A percentile compares a stretch with the other conserved stretches of the same genome.
These are phyloP conservation scores for Sugiyamaella pinicola DNA, from an alignment of 1,139 yeast species.

Conservation along the genomic window DNA sequence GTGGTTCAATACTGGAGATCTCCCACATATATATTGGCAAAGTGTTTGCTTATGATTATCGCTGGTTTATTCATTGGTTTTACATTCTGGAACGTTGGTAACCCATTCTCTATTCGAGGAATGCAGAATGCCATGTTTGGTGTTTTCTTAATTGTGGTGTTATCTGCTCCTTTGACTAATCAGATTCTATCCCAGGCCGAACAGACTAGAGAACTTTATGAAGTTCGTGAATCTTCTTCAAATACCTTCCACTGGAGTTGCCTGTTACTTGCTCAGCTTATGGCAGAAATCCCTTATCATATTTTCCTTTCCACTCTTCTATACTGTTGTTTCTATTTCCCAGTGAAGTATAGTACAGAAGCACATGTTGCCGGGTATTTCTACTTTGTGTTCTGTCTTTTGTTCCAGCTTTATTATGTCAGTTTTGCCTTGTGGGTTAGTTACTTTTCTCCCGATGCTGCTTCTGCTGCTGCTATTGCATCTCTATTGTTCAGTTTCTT, in stretches of 20 bases:
- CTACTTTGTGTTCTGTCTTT: constrained; percentile 48
- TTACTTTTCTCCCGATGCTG: constrained; percentile 50
- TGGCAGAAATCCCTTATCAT: constrained; percentile 48
- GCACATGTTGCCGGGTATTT: constrained; percentile 50
- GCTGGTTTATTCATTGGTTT: constrained; percentile 56
- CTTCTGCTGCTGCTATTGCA: constrained; percentile 52
- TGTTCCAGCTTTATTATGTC: constrained; percentile 50
- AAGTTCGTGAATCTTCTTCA: constrained; percentile 62
- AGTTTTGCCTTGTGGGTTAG: constrained; percentile 53
- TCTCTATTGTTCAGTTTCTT: constrained; percentile 51
- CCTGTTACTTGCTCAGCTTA: constrained; percentile 45
- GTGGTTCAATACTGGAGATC: constrained; percentile 49
- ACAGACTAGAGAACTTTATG: constrained; percentile 54
- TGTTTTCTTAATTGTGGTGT: constrained; percentile 56
- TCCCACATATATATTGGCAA: constrained; percentile 50
- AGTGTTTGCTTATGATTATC: constrained; percentile 49
- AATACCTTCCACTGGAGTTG: constrained; percentile 64
- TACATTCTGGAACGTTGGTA: constrained; percentile 48
- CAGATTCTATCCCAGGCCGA: constrained; percentile 55
- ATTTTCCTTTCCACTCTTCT: constrained; percentile 41
- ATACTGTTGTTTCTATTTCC: constrained; percentile 45
- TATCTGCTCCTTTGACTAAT: constrained; percentile 58
- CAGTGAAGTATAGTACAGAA: constrained; percentile 45
- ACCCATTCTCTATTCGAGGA: constrained; percentile 37
- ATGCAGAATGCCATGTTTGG: constrained; percentile 45